phyloP scores from a whole-genome alignment of 1,284 basidiomycete species.

The Boletus sp. region DNA sequence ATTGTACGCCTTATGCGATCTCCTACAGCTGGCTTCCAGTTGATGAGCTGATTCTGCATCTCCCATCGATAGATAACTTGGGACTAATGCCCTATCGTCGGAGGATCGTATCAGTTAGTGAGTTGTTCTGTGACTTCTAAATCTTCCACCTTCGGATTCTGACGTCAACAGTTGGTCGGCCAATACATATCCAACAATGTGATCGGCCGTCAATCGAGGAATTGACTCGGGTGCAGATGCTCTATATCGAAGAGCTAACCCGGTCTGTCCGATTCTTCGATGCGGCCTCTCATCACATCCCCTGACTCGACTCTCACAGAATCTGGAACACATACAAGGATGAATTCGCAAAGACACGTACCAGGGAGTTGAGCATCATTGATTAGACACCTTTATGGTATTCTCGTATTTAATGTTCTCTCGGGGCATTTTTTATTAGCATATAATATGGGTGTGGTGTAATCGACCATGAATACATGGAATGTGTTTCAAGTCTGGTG shows the following conservation, averaged over 20 bases:
- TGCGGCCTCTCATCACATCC: not conserved
- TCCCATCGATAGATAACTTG: conserved; percentile 63
- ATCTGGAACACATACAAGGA: conserved; percentile 97
- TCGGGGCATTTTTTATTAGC: no score
- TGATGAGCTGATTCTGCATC: not conserved
- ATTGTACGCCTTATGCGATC: conserved; percentile 57
- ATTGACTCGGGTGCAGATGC: conserved; percentile 75
- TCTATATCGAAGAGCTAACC: conserved; percentile 91
- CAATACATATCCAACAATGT: conserved; percentile 77
- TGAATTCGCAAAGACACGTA: conserved; percentile 74
- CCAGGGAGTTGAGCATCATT: conserved; percentile 70
- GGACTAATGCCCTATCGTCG: conserved; percentile 93
- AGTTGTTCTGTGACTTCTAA: conserved; percentile 38
- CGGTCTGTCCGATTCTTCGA: conserved; percentile 48
- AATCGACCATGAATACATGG: no score
- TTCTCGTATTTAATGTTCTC: not conserved
- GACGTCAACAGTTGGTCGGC: conserved; percentile 70
- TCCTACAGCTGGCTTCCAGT: not conserved
- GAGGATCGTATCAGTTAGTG: conserved; percentile 91
- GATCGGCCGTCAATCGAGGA: conserved; percentile 83
- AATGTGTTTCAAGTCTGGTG: no score
- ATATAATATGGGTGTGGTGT: no score
- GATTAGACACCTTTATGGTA: conserved; percentile 40
- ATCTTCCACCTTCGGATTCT: not conserved
- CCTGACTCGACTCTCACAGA: conserved; percentile 39